Evolutionary conservation across 164 flowering plant species (phyloP), one percentile per base, ranked within the genome.

Genomic region (Magnolia officinalis): DNA sequence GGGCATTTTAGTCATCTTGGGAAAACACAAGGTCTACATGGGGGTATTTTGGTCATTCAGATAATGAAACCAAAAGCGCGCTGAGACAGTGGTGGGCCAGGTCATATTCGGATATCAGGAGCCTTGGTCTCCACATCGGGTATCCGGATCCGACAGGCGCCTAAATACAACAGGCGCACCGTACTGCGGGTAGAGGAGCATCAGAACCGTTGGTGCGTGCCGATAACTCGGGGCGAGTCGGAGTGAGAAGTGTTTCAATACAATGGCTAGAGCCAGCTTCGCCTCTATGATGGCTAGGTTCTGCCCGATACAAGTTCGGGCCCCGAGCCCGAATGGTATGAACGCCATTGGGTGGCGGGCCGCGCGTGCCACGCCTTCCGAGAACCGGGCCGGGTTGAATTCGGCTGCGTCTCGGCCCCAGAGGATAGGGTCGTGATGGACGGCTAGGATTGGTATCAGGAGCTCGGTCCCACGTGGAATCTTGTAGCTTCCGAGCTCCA

Each of bases 271-370:
- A 1, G 90, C 85, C 2, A 96, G 73, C 66, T 94, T 96, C 0
- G 97, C 91, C 50, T 94, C 92, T 68, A 96, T 66, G 6, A 90
- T 80, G 13, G 99, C 99, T 6, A 96, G 83, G 66, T 91, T 94
- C 75, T 92, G 98, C 0, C 99, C 99, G 18, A 96, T 87, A 80
- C 99, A 96, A 0, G 86, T 90, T 1, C 99, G 91, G 13, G 87
- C 89, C 10, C 99, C 99, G 1, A 90, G 85, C 1, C 98, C 98
- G 72, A 96, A 96, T 0, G 99, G 99, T 21, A 96, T 88, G 83
- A 90, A 94, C 2, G 93, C 91, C 87, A 89, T 79, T 1, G 94
- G 96, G 78, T 92, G 95, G 66, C 86, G 88, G 4, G 95, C 91
- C 0, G 97, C 96, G 0, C 88, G 91, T 72, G 93, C 91, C 70